Evolutionary conservation across 371 early-diverging fungal species (phyloP), one percentile per base, ranked within the genome.

Genomic region (Mucor sp.): DNA sequence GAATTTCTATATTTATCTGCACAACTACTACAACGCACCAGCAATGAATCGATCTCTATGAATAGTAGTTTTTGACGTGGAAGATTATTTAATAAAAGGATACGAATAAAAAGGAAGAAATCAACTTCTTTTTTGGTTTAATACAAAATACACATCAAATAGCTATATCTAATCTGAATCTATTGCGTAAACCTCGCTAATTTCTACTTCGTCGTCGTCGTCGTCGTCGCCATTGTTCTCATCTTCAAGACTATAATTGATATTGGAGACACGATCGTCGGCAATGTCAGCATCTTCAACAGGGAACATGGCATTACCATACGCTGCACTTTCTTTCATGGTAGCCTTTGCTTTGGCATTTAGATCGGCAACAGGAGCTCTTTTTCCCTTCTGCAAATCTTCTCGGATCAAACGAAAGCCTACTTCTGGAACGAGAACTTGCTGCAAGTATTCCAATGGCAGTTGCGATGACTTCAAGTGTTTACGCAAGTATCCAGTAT

Each of bases 401-500:
- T 81, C 69, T 0, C 66, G 65, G 33, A 88, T 88, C 14, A 87
- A 63, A 12, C 86, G 70, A 27, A 76, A 53, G 0, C 83, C 86
- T 0, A 77, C 71, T 64, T 88, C 89, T 0, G 89, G 89, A 0
- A 87, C 73, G 0, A 88, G 67, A 2, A 88, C 85, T 35, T 87
- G 81, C 37, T 88, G 87, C 37, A 87, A 44, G 60, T 75, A 88
- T 50, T 88, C 89, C 41, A 81, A 32, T 0, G 85, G 84, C 41
- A 70, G 48, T 56, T 85, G 89, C 0, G 83, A 86, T 4, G 67
- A 53, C 0, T 80, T 68, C 8, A 55, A 58, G 12, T 80, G 74
- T 8, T 63, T 47, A 0, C 75, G 74, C 33, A 88, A 50, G 9
- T 71, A 66, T 1, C 68, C 67, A 4, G 76, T 66, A 30, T 78